Base-by-base conservation (phyloP, 2,329 filamentous ascomycete species). In the Chalara sp. region DNA sequence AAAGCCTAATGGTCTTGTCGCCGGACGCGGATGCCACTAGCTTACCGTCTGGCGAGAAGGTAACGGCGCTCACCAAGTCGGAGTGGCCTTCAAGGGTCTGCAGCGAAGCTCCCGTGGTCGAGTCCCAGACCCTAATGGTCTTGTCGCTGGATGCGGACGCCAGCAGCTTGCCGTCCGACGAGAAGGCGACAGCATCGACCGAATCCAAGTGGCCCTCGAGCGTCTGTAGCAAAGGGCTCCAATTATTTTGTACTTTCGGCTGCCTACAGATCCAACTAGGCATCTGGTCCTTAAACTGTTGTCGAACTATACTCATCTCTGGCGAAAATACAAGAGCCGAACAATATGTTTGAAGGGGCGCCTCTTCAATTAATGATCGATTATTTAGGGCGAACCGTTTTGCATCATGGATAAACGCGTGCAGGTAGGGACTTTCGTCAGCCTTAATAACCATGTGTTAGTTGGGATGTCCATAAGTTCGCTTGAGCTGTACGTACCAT, bases 181-280 rank as follows among this genome's bases (percentile, higher is more conserved):
- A 39, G 35, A 39, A 39, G n/a, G n/a, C n/a, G n/a, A n/a, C n/a
- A n/a, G n/a, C n/a, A n/a, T 8, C 13, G 29, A 55, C 33, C 32
- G 13, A 5, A 44, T 8, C 6, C 5, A 40, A 6, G 46, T 57
- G 53, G 53, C 48, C 35, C 35, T 57, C 51, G 32, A 57, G 53
- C 11, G 50, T 53, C 31, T 50, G 47, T 13, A 58, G 30, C 12
- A 31, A 10, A 11, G 51, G 7, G 28, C 6, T 6, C 41, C 41
- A 43, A 43, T 43, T 21, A 8, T 43, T 21, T 28, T 43, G 8
- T 53, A 39, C 12, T 56, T 45, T 48, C 13, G 54, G 30, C 53
- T 48, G 47, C 48, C 52, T 44, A 31, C 47, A 28, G 8, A 62
- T 59, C 57, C 48, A 58, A 48, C 30, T 5, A 3, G 54, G 56